Evolutionary conservation across 1,139 yeast species (phyloP).

Genomic region (Suhomyces taliae): DNA sequence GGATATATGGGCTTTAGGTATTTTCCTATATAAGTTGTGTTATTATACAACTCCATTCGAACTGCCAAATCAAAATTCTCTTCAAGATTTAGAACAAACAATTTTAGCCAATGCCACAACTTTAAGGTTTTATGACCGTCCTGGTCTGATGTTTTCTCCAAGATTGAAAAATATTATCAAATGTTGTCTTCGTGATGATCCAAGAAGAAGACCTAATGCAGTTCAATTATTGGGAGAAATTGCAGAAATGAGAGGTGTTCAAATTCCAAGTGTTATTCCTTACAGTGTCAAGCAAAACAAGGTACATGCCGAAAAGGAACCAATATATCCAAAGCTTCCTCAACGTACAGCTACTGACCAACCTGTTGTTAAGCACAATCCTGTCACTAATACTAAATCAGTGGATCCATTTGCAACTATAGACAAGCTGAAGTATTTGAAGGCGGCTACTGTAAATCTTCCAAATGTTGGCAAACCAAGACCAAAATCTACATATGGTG

Average conservation of each 20-base stretch:
- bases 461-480: constrained; percentile 14
- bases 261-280: constrained; percentile 54
- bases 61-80: constrained; percentile 45
- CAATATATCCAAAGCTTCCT: background rate
- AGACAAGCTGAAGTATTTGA: constrained; percentile 34
- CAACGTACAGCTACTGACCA: constrained; percentile 2
- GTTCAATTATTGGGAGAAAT: constrained; percentile 71
- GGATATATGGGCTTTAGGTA: constrained; percentile 96
- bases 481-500: constrained; percentile 21
- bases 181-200: constrained; percentile 66
- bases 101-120: constrained; percentile 36
- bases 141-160: constrained; percentile 39
- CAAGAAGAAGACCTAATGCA: constrained; percentile 69
- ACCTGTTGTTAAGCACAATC: constrained; percentile 1
- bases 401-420: constrained; percentile 42
- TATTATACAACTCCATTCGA: constrained; percentile 96
- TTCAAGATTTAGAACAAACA: constrained; percentile 42
- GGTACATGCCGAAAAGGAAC: background rate
- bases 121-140: constrained; percentile 37
- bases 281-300: constrained; percentile 23
- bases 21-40: constrained; percentile 85
- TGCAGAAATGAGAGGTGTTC: constrained; percentile 56
- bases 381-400: constrained; percentile 7
- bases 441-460: constrained; percentile 10
- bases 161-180: constrained; percentile 59